phyloP scores from a whole-genome alignment of 768 basidiomycete genomes.

The Rubroboletus pulcherrimus region DNA sequence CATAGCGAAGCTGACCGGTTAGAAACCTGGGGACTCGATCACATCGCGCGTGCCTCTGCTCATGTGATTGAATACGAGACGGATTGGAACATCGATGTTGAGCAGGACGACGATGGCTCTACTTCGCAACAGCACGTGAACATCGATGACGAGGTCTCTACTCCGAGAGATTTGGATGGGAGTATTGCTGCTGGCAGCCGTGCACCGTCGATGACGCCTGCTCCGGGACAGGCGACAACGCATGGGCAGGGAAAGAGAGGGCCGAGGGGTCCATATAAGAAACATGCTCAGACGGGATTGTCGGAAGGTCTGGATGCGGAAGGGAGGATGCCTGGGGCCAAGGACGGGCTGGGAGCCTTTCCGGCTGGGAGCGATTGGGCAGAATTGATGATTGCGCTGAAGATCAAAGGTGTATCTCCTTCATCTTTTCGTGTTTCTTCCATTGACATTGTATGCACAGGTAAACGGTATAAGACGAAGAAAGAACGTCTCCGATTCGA shows the following conservation, averaged over 20 bases:
- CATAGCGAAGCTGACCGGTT: conserved; percentile 69
- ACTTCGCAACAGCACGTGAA: conserved; percentile 25
- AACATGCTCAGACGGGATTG: conserved; percentile 37
- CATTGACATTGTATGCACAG: conserved; percentile 18
- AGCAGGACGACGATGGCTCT: conserved; percentile 49
- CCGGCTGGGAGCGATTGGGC: conserved; percentile 70
- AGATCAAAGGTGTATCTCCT: conserved; percentile 58
- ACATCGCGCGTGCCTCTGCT: conserved; percentile 64
- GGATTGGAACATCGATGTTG: conserved; percentile 81
- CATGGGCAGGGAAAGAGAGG: conserved; percentile 34
- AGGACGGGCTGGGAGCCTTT: conserved; percentile 72
- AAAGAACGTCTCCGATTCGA: conserved; percentile 77
- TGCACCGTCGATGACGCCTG: conserved; percentile 42
- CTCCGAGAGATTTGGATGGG: conserved; percentile 48
- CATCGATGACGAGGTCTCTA: conserved; percentile 37
- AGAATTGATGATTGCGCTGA: conserved; percentile 66
- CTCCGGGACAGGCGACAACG: conserved; percentile 16
- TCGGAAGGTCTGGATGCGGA: conserved; percentile 59
- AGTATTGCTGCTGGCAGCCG: conserved; percentile 41
- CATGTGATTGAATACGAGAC: conserved; percentile 81
- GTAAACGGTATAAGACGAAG: conserved; percentile 77
- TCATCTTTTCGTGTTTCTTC: background rate
- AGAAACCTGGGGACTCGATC: conserved; percentile 67
- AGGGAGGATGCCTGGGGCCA: conserved; percentile 70
- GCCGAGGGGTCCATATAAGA: conserved; percentile 54